Base-by-base conservation (phyloP, 2,329 filamentous ascomycete genomes). In the Alternaria longipes region DNA sequence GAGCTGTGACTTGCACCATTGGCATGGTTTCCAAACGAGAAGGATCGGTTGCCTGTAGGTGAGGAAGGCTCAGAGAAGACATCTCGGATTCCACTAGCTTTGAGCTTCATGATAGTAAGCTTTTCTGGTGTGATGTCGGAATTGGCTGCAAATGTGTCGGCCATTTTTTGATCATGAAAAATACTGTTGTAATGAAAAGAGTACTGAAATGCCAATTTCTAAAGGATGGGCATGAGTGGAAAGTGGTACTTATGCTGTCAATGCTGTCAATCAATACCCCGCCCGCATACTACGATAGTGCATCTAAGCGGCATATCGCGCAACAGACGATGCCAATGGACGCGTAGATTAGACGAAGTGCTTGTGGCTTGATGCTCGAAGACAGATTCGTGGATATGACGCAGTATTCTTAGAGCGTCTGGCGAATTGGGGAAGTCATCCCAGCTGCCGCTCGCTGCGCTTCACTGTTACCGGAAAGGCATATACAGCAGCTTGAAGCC, bases 11-110 rank as follows among this genome's bases (percentile, higher is more conserved):
- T 36, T 18, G 14, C 22, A 18, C 57, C 47, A 16, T 54, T 57
- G 16, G 40, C 32, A 18, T 60, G 47, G 12, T 41, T 24, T n/a
- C 50, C 53, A 16, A 68, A 68, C 11, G 64, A 53, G 42, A 67
- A 64, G 22, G 64, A 62, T 14, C 56, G 41, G 32, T 57, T 57
- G 32, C 57, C 51, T 18, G 62, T 59, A 12, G 68, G 68, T 8
- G 66, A 65, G 5, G 63, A 64, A 8, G 69, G 69, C 51, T 72
- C 69, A 3, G 68, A 72, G 46, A 72, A 64, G 16, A 70, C 62
- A 16, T 72, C 69, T 26, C 66, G 62, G n/a, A 70, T 62, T 2
- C 64, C 63, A 20, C 63, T 64, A 24, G 65, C 67, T 34, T 67
- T 67, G 28, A 71, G 62, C 55, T 72, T 72, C 63, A 69, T 61